Evolutionary conservation across 352 stramenopile genomes (phyloP).

Genomic region (Phytophthora foliorum): DNA sequence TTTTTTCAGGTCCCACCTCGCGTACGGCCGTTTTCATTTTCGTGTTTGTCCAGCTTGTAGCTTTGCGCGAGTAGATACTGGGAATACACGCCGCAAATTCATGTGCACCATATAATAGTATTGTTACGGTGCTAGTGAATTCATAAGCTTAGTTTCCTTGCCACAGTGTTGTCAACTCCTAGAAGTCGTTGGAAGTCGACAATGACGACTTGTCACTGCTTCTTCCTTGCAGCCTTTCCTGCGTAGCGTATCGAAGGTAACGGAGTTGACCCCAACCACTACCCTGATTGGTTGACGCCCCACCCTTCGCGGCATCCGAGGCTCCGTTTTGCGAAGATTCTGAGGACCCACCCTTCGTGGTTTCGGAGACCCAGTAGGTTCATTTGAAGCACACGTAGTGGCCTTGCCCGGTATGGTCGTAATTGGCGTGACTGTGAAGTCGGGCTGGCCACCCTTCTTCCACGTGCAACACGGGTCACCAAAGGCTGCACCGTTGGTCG

Average conservation of each 20-base stretch:
- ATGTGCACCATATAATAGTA: no score
- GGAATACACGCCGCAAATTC: no score
- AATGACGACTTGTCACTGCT: not conserved
- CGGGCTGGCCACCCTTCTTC: constrained; percentile 39
- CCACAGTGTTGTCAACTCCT: no score
- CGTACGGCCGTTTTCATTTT: no score
- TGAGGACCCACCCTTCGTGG: not conserved
- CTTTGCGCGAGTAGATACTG: no score
- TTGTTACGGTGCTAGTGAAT: no score
- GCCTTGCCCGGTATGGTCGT: constrained; percentile 26
- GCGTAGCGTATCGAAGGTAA: constrained; percentile 12
- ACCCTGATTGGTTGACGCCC: not conserved
- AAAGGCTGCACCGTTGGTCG: constrained; percentile 49
- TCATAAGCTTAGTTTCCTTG: no score
- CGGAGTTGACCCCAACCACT: constrained; percentile 2
- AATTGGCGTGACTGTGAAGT: constrained; percentile 42
- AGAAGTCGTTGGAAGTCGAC: not conserved
- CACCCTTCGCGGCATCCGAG: constrained; percentile 3
- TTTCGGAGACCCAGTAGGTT: not conserved
- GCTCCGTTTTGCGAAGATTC: not conserved
- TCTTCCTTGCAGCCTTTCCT: not conserved
- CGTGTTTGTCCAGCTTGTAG: no score
- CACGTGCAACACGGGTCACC: constrained; percentile 62
- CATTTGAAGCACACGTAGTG: constrained; percentile 27
- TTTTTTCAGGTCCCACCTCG: not conserved